Base-by-base conservation (phyloP, 1,284 basidiomycete genomes). In the Sparassis latifolia region DNA sequence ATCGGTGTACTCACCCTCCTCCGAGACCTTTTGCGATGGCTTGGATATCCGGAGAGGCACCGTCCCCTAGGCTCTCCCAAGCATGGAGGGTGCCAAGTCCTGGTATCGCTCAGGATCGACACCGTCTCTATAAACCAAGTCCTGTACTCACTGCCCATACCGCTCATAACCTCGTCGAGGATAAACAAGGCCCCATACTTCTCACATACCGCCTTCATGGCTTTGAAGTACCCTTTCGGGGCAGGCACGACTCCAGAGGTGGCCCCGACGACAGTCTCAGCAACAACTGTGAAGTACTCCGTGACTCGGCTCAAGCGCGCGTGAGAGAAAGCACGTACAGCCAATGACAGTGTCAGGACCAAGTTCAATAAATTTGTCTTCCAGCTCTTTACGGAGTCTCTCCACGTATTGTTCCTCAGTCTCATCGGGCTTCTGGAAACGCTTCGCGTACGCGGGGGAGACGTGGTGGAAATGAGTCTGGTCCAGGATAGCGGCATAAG, bases 151-250 rank as follows among this genome's bases (percentile, higher is more conserved):
- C 89, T 80, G 42, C 89, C 90, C 84, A 92, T 90, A 33, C 90
- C 90, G 60, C 84, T 84, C 92, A 87, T 87, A 54, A 86, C 80
- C 68, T 94, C 91, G 62, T 94, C 91, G 41, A 92, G 76, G 43
- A 92, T 88, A 64, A 93, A 84, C n/a, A 94, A 68, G 1, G 86
- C 88, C 4, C 87, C 91, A 57, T 92, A 86, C 62, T 88, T 89
- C 48, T 90, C 79, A 60, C 91, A 92, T n/a, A 94, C 86, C 5
- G 80, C 80, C 61, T 89, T 89, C 80, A 93, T 89, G 3, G 86
- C 87, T 64, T 79, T 80, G 61, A 90, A 86, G 61, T 91, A 90
- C 2, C 87, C 89, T 58, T 84, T 86, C 1, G 88, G 89, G 6
- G 89, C 81, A 35, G 84, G 66, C 3, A 89, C 72, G 27, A 78